Conservation (phyloP, 2,329 filamentous ascomycete genomes). For the Exserohilum turcica region DNA sequence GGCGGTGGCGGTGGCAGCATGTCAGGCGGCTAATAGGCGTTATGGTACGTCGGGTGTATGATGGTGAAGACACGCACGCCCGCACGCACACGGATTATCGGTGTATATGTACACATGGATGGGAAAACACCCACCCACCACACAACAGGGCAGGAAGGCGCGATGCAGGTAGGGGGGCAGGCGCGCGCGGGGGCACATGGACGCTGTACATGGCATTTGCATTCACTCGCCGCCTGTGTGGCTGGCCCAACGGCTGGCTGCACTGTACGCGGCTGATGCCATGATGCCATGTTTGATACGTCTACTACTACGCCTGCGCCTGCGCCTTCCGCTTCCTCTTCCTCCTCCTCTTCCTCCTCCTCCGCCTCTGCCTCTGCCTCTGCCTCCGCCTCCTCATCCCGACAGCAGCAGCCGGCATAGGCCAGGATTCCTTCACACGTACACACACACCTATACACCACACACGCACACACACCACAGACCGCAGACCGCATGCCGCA, state of each 20-base stretch:
- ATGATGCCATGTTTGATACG: slow-evolving; percentile 16
- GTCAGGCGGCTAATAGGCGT: slow-evolving; percentile 27
- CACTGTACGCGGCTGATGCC: neutral
- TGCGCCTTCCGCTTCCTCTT: too few relatives aligned
- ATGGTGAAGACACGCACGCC: slow-evolving; percentile 10
- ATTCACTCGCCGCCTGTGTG: too few relatives aligned
- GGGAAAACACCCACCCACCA: neutral
- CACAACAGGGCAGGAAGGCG: neutral
- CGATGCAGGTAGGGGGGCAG: too few relatives aligned
- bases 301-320: too few relatives aligned
- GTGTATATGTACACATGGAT: neutral
- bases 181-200: neutral
- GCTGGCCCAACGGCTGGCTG: neutral
- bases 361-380: too few relatives aligned
- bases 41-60: slow-evolving; percentile 19
- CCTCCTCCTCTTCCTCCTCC: too few relatives aligned
- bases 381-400: neutral
- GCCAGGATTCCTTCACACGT: slow-evolving; percentile 20
- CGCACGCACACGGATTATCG: neutral
- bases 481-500: too few relatives aligned
- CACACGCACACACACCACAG: too few relatives aligned
- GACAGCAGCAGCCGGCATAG: slow-evolving; percentile 17
- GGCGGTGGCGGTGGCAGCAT: neutral
- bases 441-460: too few relatives aligned
- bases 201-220: neutral